These are phyloP conservation scores for Logfia minima DNA, from an alignment of 129 eudicot species.

Conservation along the genomic window DNA sequence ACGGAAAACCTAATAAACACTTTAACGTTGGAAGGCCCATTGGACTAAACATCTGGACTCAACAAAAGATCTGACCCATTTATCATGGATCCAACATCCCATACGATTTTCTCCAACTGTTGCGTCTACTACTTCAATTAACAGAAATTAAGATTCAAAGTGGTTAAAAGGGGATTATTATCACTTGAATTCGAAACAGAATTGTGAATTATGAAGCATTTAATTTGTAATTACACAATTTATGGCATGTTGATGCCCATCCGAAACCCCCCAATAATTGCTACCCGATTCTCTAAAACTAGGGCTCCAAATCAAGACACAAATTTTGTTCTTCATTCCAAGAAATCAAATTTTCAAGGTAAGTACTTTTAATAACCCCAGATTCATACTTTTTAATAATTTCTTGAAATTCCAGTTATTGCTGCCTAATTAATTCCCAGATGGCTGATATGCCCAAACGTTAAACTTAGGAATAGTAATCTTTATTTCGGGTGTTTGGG, in stretches of 20 bases:
- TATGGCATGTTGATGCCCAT: conserved; percentile 16
- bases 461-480: not conserved
- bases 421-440: not conserved
- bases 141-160: not conserved
- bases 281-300: conserved; percentile 7
- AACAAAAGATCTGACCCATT: conserved; percentile 17
- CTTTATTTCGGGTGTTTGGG: not conserved
- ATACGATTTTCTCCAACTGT: not conserved
- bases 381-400: too few species aligned
- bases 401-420: not conserved
- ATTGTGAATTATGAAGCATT: conserved; percentile 31
- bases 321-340: conserved; percentile 34
- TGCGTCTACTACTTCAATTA: not conserved
- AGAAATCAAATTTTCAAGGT: conserved; percentile 48
- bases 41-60: too few species aligned
- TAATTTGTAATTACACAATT: conserved; percentile 20
- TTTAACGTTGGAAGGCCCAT: too few species aligned
- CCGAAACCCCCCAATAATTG: conserved; percentile 23
- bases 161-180: not conserved
- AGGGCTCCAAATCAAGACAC: conserved; percentile 15
- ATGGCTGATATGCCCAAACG: not conserved
- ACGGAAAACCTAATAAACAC: too few species aligned
- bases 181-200: conserved; percentile 4
- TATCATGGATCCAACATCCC: not conserved
- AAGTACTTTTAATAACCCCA: not conserved